Evolutionary conservation across 352 stramenopile species (phyloP).

Genomic region (Phytophthora rubi): DNA sequence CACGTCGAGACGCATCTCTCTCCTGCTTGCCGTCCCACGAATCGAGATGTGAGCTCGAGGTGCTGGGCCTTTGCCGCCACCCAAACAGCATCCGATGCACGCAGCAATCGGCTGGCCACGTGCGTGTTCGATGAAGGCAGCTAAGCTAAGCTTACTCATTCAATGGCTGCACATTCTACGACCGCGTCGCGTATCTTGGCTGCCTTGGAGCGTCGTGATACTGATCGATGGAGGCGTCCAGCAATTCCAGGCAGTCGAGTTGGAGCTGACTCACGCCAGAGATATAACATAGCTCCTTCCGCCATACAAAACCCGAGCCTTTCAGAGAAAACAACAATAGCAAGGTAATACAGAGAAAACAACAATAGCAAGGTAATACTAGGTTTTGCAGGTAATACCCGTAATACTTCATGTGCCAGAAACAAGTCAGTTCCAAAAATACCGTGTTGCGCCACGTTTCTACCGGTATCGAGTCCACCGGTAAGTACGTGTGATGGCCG

Average conservation of each 20-base stretch:
- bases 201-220: background rate
- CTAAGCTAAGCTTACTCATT: background rate
- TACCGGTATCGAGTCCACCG: too few relatives aligned
- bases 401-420: too few relatives aligned
- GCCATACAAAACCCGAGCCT: too few relatives aligned
- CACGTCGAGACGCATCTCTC: conserved; percentile 58
- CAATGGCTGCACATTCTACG: background rate
- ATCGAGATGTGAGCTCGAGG: background rate
- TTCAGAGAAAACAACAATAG: too few relatives aligned
- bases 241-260: background rate
- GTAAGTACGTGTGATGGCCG: background rate
- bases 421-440: too few relatives aligned
- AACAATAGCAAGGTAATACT: too few relatives aligned
- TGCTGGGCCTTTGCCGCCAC: background rate
- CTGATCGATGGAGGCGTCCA: background rate
- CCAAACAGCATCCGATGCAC: background rate
- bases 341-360: too few relatives aligned
- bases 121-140: background rate
- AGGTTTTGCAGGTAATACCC: too few relatives aligned
- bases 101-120: background rate
- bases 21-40: background rate
- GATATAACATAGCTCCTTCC: too few relatives aligned
- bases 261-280: too few relatives aligned
- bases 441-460: too few relatives aligned
- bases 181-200: background rate